A percentile compares a stretch with the other conserved stretches of the same genome.
Conservation (phyloP, 371 early-diverging fungal species). For the Vittaforma corneae region DNA sequence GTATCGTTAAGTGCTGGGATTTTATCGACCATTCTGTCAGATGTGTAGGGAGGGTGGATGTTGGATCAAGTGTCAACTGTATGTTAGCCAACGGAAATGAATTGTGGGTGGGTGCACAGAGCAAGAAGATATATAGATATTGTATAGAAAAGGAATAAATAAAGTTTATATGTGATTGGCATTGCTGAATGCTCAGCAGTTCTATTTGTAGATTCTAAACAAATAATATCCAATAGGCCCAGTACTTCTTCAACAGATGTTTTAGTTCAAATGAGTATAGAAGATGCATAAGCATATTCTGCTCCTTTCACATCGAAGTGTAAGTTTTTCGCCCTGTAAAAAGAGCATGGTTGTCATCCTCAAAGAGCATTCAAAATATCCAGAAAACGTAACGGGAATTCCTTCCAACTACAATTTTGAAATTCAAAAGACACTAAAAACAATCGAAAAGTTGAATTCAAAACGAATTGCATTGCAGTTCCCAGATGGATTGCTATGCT, state of each 20-base stretch:
- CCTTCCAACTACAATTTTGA: slow-evolving; percentile 98
- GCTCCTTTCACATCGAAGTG: too few species aligned
- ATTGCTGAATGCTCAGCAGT: too few species aligned
- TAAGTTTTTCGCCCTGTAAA: too few species aligned
- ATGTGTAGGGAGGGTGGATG: slow-evolving; percentile 23
- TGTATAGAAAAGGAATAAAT: too few species aligned
- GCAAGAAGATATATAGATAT: too few species aligned
- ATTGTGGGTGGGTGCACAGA: slow-evolving; percentile 28
- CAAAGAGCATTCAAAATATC: neutral
- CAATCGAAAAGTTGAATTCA: slow-evolving; percentile 66
- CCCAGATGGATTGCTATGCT: slow-evolving; percentile 94
- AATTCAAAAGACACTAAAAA: slow-evolving; percentile 85
- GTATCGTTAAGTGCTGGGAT: slow-evolving; percentile 40
- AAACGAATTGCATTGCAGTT: slow-evolving; percentile 88
- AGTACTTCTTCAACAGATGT: too few species aligned
- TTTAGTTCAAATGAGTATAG: too few species aligned
- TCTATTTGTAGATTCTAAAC: too few species aligned
- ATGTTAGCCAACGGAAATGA: slow-evolving; percentile 2
- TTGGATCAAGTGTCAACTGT: slow-evolving; percentile 15
- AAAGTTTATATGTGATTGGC: too few species aligned
- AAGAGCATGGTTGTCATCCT: slow-evolving; percentile 3
- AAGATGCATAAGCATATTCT: too few species aligned
- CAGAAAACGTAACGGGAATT: slow-evolving; percentile 55
- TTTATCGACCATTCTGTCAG: slow-evolving; percentile 24
- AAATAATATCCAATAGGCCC: too few species aligned